Conservation (phyloP, 306 rosid species). For the Astragalus membranaceus region DNA sequence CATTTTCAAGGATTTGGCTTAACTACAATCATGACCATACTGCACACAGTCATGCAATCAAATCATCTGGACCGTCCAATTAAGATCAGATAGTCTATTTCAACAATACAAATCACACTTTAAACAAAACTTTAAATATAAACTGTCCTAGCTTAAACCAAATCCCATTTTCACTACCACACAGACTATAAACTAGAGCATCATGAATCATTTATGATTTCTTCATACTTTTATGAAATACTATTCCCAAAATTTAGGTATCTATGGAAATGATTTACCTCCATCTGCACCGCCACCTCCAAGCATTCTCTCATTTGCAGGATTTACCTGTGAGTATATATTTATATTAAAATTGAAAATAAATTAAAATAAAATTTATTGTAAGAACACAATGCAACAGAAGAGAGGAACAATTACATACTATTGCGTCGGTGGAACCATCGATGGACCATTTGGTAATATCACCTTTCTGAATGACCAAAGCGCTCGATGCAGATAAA, state of each 20-base stretch:
- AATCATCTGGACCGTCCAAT: no score
- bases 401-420: slow-evolving; percentile 17
- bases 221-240: not conserved
- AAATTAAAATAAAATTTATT: not conserved
- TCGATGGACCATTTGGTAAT: slow-evolving; percentile 79
- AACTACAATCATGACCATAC: no score
- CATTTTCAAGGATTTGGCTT: no score
- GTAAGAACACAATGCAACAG: not conserved
- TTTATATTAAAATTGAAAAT: not conserved
- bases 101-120: no score
- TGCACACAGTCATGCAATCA: no score
- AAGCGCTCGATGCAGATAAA: slow-evolving; percentile 42
- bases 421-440: slow-evolving; percentile 77
- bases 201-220: not conserved
- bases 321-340: slow-evolving; percentile 55
- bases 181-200: not conserved
- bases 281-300: slow-evolving; percentile 98
- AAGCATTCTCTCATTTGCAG: slow-evolving; percentile 88
- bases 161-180: not conserved
- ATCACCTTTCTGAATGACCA: slow-evolving; percentile 81
- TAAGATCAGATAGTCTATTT: no score
- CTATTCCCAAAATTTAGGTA: not conserved
- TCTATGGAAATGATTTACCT: slow-evolving; percentile 35
- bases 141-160: no score
- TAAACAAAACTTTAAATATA: no score